A percentile compares a stretch with the other conserved stretches of the same genome.
phyloP scores from a whole-genome alignment of 208 protist species.

The Phytomonas serpens region DNA sequence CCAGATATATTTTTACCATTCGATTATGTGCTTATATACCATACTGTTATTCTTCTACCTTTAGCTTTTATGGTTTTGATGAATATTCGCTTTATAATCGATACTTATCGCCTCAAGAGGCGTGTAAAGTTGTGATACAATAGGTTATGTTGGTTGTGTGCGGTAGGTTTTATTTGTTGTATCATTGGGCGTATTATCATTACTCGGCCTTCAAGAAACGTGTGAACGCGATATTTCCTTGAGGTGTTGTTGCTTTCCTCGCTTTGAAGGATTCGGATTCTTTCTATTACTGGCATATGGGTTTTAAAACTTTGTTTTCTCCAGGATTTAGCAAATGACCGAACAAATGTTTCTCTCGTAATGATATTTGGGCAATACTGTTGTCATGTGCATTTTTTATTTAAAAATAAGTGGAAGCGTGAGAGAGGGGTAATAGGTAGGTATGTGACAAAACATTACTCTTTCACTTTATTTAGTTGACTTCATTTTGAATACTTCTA shows the following conservation, averaged over 20 bases:
- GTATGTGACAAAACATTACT: neutral
- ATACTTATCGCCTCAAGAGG: slow-evolving; percentile 7
- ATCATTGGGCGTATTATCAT: neutral
- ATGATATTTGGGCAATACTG: neutral
- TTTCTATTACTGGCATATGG: neutral
- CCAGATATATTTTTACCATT: slow-evolving; percentile 75
- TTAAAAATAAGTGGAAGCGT: neutral
- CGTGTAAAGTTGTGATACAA: neutral
- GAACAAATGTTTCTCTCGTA: neutral
- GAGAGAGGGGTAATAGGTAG: neutral
- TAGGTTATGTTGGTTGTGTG: neutral
- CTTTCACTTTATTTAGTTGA: neutral
- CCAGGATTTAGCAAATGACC: neutral
- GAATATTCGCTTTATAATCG: slow-evolving; percentile 21
- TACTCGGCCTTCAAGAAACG: neutral
- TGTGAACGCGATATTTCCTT: neutral
- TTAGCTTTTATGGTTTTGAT: slow-evolving; percentile 29
- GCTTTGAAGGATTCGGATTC: neutral
- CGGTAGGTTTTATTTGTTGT: neutral
- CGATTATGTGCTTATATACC: slow-evolving; percentile 55
- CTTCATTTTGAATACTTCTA: neutral
- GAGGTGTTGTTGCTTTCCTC: neutral
- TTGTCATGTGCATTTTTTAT: neutral
- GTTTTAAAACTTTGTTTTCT: neutral
- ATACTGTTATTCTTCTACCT: slow-evolving; percentile 55